Percentiles rank a stretch among this genome's conserved stretches.
These are phyloP conservation scores for Spathaspora passalidarum DNA, from an alignment of 805 yeast species.

Conservation along the genomic window DNA sequence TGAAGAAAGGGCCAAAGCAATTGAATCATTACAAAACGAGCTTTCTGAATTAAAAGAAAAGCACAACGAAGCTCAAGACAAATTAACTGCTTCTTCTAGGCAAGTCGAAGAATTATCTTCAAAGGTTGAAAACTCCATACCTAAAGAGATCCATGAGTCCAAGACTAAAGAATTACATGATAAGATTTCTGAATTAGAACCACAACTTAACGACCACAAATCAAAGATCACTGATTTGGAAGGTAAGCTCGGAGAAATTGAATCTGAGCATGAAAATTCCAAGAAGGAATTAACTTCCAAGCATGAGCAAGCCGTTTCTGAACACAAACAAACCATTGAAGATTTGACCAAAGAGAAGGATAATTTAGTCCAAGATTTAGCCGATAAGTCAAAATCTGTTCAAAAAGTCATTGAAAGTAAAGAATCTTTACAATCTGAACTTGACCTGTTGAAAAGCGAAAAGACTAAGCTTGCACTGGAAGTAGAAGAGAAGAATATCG, in stretches of 20 bases:
- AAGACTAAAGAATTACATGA: background rate
- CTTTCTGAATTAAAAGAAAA: background rate
- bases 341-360: background rate
- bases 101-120: background rate
- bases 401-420: background rate
- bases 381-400: background rate
- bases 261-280: background rate
- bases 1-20: slow-evolving; percentile 5
- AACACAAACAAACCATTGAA: background rate
- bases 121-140: background rate
- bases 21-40: slow-evolving; percentile 9
- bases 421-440: background rate
- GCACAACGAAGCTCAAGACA: background rate
- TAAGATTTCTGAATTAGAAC: slow-evolving; percentile 1
- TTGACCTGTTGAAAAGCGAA: background rate
- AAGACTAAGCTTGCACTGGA: background rate
- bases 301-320: background rate
- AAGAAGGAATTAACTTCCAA: background rate
- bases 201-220: background rate
- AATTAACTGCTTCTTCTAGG: background rate
- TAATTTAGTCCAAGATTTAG: background rate
- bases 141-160: background rate
- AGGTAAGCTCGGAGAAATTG: background rate
- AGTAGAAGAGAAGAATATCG: slow-evolving; percentile 1
- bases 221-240: background rate